Conservation (phyloP, 2,329 filamentous ascomycete species). For the Aureobasidium sp. region DNA sequence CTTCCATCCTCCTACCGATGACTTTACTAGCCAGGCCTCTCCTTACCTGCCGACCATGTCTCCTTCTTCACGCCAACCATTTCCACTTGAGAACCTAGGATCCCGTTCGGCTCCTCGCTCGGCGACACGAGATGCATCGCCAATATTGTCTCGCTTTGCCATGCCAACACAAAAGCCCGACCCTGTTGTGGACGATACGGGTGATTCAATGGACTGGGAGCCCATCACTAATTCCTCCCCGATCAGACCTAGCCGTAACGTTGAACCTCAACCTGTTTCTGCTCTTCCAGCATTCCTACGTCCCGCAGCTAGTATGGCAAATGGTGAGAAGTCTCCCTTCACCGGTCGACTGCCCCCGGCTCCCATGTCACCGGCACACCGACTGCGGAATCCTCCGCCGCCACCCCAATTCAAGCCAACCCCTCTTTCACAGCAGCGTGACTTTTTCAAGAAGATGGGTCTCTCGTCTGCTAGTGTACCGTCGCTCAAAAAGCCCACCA, state of each 20-base stretch:
- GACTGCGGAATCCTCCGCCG: constrained; percentile 49
- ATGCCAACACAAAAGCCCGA: constrained; percentile 2
- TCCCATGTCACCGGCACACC: constrained; percentile 58
- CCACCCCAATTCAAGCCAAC: constrained; percentile 19
- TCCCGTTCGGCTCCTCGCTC: constrained; percentile 20
- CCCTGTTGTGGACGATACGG: constrained; percentile 24
- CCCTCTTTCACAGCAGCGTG: constrained; percentile 18
- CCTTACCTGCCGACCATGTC: constrained; percentile 7
- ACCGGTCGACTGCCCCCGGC: constrained; percentile 64
- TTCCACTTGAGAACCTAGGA: constrained; percentile 32
- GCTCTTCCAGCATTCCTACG: constrained; percentile 46
- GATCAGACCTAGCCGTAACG: neutral
- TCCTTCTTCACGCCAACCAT: constrained; percentile 19
- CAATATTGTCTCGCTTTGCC: constrained; percentile 19
- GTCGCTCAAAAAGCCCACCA: neutral
- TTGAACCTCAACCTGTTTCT: constrained; percentile 17
- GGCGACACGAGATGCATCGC: constrained; percentile 11
- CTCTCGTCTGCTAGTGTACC: constrained; percentile 4
- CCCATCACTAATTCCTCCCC: constrained; percentile 31
- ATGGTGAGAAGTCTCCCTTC: constrained; percentile 50
- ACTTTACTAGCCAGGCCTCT: constrained; percentile 28
- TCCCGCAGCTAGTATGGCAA: constrained; percentile 33
- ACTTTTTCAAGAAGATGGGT: constrained; percentile 20
- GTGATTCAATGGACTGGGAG: constrained; percentile 68
- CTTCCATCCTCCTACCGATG: constrained; percentile 31